These are phyloP conservation scores for Rhodotorula sp. DNA, from an alignment of 1,284 basidiomycete species.

Conservation along the genomic window DNA sequence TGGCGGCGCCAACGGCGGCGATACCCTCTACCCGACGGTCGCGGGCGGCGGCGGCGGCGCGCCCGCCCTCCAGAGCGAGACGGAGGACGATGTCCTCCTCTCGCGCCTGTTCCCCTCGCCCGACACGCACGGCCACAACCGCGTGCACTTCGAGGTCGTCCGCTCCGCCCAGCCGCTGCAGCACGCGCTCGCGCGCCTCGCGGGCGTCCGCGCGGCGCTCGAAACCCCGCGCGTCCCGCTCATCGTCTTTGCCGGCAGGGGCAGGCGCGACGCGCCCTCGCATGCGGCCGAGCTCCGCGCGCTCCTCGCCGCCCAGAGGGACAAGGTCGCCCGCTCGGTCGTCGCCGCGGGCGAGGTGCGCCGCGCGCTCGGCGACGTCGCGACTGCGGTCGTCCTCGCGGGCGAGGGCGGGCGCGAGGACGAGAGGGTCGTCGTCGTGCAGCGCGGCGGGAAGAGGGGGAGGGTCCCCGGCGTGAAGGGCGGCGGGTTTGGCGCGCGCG, in stretches of 20 bases:
- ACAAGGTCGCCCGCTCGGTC: slow-evolving; percentile 51
- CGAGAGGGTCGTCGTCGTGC: slow-evolving; percentile 31
- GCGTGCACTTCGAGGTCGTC: slow-evolving; percentile 12
- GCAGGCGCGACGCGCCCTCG: slow-evolving; percentile 64
- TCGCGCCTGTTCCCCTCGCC: slow-evolving; percentile 35
- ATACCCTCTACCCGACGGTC: slow-evolving; percentile 51
- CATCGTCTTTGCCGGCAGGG: slow-evolving; percentile 68
- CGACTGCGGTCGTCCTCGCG: slow-evolving; percentile 67
- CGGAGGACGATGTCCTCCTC: slow-evolving; percentile 65
- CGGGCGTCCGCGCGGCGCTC: slow-evolving; percentile 46
- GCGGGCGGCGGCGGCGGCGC: slow-evolving; percentile 6
- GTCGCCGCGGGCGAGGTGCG: slow-evolving; percentile 63
- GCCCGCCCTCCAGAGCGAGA: slow-evolving; percentile 53
- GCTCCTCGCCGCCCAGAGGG: slow-evolving; percentile 56
- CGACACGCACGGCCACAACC: slow-evolving; percentile 47
- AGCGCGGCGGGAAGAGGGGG: slow-evolving; percentile 32
- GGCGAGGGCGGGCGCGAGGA: slow-evolving; percentile 49
- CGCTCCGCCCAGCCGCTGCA: slow-evolving; percentile 28
- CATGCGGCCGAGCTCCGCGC: slow-evolving; percentile 66
- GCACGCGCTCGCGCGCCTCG: slow-evolving; percentile 59
- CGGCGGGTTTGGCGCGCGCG: not conserved
- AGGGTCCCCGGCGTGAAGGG: slow-evolving; percentile 6
- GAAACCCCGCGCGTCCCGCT: slow-evolving; percentile 50
- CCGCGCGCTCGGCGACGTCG: slow-evolving; percentile 81
- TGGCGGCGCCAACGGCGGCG: not conserved